Conservation (phyloP, 768 basidiomycete genomes). For the Cystofilobasidium capitatum region DNA sequence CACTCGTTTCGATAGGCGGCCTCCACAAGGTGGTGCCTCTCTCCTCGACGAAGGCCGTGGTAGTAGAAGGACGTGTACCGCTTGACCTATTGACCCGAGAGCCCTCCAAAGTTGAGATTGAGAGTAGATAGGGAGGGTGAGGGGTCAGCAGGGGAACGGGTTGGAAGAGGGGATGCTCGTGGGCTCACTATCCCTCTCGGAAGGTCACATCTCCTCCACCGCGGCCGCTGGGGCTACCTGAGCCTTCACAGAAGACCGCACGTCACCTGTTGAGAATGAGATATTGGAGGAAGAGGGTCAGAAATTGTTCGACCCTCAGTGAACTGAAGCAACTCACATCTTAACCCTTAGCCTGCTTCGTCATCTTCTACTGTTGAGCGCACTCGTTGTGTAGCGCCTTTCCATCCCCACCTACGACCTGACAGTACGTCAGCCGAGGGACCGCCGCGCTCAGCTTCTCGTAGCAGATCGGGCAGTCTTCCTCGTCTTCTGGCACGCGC, state of each 20-base stretch:
- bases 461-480: conserved; percentile 23
- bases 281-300: not conserved
- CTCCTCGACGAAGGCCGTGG: not conserved
- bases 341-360: not conserved
- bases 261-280: not conserved
- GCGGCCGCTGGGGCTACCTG: too few species aligned
- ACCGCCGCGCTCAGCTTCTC: conserved; percentile 6
- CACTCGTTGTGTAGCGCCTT: conserved; percentile 15
- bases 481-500: conserved; percentile 14
- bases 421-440: conserved; percentile 1
- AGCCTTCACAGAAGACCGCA: too few species aligned
- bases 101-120: not conserved
- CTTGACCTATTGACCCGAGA: not conserved
- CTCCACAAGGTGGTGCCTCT: not conserved
- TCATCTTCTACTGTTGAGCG: conserved; percentile 3
- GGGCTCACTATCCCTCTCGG: not conserved
- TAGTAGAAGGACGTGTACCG: not conserved
- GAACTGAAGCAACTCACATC: not conserved
- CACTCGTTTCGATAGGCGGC: too few species aligned
- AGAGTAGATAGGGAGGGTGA: not conserved
- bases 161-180: not conserved
- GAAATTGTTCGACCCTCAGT: not conserved
- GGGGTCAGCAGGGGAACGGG: not conserved
- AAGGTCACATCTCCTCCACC: not conserved
- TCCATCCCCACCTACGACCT: conserved; percentile 9